Conservation (phyloP, 257 asterid species). For the Lantana camara region DNA sequence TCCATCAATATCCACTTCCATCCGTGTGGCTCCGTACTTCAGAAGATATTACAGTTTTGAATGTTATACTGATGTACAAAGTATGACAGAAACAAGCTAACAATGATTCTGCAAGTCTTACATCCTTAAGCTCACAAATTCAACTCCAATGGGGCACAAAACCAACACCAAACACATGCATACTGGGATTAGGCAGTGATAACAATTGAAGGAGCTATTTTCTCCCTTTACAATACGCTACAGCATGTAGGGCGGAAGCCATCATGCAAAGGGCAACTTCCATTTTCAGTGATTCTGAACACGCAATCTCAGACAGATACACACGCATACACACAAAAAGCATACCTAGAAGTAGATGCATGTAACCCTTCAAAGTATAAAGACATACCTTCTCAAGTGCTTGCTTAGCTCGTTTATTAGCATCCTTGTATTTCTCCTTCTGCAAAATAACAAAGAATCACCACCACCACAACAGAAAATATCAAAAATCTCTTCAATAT, state of each 20-base stretch:
- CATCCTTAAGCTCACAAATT: no score
- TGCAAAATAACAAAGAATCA: constrained; percentile 30
- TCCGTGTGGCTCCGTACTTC: constrained; percentile 88
- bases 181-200: no score
- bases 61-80: constrained; percentile 23
- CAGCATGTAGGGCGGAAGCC: no score
- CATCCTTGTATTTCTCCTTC: constrained; percentile 84
- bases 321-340: no score
- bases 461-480: not conserved
- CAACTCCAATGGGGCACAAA: no score
- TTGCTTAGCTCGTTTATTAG: constrained; percentile 88
- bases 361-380: not conserved
- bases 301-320: no score
- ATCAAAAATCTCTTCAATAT: not conserved
- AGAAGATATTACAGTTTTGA: constrained; percentile 33
- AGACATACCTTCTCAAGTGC: constrained; percentile 78
- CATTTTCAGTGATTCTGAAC: no score
- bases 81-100: no score
- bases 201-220: no score
- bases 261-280: not conserved
- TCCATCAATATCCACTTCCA: constrained; percentile 89
- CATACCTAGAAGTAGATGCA: not conserved
- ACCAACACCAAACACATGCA: no score
- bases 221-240: no score
- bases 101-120: no score